Percentiles rank a stretch among this genome's conserved stretches.
These are phyloP conservation scores for Lithospermum erythrorhizon DNA, from an alignment of 257 asterid species.

Conservation along the genomic window DNA sequence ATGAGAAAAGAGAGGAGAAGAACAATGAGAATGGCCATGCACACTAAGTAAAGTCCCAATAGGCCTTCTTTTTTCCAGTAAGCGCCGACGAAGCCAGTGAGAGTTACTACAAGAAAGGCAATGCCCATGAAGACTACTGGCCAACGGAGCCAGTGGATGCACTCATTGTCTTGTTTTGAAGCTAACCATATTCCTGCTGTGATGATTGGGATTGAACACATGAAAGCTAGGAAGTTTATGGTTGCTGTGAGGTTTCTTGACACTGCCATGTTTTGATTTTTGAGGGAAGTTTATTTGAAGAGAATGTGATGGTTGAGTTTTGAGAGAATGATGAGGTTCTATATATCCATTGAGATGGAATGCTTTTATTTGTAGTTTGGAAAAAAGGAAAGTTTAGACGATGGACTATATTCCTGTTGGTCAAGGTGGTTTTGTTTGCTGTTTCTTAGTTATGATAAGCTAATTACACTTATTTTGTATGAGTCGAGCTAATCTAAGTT, in stretches of 20 bases:
- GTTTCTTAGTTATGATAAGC: no score
- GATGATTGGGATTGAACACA: conserved; percentile 88
- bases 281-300: no score
- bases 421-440: no score
- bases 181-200: conserved; percentile 89
- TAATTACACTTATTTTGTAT: no score
- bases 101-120: conserved; percentile 50
- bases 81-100: conserved; percentile 80
- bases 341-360: not conserved
- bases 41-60: conserved; percentile 62
- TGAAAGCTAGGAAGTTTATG: conserved; percentile 70
- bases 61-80: conserved; percentile 78
- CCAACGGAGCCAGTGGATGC: conserved; percentile 96
- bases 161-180: conserved; percentile 82
- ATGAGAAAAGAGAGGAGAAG: conserved; percentile 52
- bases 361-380: not conserved
- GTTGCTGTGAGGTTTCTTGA: conserved; percentile 86
- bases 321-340: not conserved
- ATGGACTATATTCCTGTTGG: no score
- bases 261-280: conserved; percentile 40
- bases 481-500: no score
- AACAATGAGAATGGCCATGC: conserved; percentile 82
- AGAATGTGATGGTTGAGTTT: not conserved
- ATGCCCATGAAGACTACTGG: conserved; percentile 70
- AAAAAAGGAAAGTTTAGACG: no score